A percentile compares a stretch with the other conserved stretches of the same genome.
Evolutionary conservation across 2,329 filamentous ascomycete genomes (phyloP).

Genomic region (Sporothrix brunneoviolacea): DNA sequence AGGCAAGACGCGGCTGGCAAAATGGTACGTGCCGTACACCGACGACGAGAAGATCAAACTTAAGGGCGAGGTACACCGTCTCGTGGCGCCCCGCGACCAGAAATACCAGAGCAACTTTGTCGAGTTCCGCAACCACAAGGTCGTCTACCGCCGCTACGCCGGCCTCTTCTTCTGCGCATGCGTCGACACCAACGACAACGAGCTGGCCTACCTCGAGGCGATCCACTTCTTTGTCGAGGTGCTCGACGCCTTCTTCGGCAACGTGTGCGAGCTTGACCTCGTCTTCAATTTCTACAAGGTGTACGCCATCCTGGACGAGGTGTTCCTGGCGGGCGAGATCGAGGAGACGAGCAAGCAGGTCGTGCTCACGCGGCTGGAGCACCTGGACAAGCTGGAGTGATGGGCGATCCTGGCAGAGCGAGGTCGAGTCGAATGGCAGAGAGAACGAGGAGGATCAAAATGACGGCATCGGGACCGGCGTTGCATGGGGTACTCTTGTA

Average conservation of each 20-base stretch:
- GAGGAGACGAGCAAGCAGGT: conserved; percentile 99
- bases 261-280: conserved; percentile 95
- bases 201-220: conserved; percentile 91
- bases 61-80: conserved; percentile 97
- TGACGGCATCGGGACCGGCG: not conserved
- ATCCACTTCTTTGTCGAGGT: conserved; percentile 99
- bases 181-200: conserved; percentile 98
- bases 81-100: conserved; percentile 94
- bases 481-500: too few relatives aligned
- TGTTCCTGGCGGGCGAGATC: conserved; percentile 95
- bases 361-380: conserved; percentile 85
- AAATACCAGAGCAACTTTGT: conserved; percentile 99
- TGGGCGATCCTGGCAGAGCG: conserved; percentile 19
- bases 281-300: conserved; percentile 80
- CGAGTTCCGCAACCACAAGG: conserved; percentile 89
- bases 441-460: too few relatives aligned
- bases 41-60: conserved; percentile 99
- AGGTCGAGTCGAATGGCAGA: too few relatives aligned
- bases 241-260: conserved; percentile 96
- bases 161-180: conserved; percentile 99
- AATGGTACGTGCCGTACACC: conserved; percentile 98
- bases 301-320: conserved; percentile 96
- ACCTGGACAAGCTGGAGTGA: conserved; percentile 91
- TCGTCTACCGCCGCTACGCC: conserved; percentile 95
- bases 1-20: conserved; percentile 95